Percentiles rank a stretch among this genome's conserved stretches.
Conservation (phyloP, 768 basidiomycete species). For the Porphyrellus cyaneotinctus region DNA sequence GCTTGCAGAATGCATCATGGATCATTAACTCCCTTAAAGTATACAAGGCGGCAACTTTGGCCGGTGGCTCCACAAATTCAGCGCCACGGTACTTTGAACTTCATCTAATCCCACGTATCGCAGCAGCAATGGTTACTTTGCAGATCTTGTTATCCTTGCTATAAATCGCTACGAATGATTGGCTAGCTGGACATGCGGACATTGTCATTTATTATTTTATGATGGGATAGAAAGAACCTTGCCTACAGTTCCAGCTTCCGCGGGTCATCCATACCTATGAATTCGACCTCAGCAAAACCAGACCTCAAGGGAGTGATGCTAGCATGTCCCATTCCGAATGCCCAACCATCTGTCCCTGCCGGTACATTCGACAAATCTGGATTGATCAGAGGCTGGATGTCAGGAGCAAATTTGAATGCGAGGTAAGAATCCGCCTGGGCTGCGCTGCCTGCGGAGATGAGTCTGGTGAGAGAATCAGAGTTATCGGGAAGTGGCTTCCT, state of each 20-base stretch:
- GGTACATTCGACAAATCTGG: constrained; percentile 60
- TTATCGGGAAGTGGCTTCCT: constrained; percentile 36
- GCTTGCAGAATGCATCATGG: constrained; percentile 70
- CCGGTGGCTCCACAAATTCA: constrained; percentile 31
- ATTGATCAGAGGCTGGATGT: constrained; percentile 63
- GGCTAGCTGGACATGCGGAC: neutral
- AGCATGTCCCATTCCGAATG: constrained; percentile 61
- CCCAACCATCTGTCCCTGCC: constrained; percentile 80
- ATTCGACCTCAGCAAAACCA: constrained; percentile 56
- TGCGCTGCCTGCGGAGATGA: neutral
- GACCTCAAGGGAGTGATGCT: constrained; percentile 79
- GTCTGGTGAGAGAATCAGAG: constrained; percentile 36
- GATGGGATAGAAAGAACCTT: constrained; percentile 35
- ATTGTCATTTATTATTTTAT: constrained; percentile 9
- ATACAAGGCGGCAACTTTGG: constrained; percentile 55
- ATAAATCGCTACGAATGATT: constrained; percentile 7
- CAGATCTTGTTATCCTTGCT: constrained; percentile 15
- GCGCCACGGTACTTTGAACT: constrained; percentile 1
- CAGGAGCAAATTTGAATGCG: constrained; percentile 72
- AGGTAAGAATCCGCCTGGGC: constrained; percentile 36
- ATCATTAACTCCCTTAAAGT: constrained; percentile 76
- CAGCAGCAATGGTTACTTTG: constrained; percentile 1
- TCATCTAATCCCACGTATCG: constrained; percentile 10
- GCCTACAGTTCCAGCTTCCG: constrained; percentile 29
- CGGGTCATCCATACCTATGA: neutral